phyloP scores from a whole-genome alignment of 2,329 filamentous ascomycete genomes.

The Phialophora macrospora region DNA sequence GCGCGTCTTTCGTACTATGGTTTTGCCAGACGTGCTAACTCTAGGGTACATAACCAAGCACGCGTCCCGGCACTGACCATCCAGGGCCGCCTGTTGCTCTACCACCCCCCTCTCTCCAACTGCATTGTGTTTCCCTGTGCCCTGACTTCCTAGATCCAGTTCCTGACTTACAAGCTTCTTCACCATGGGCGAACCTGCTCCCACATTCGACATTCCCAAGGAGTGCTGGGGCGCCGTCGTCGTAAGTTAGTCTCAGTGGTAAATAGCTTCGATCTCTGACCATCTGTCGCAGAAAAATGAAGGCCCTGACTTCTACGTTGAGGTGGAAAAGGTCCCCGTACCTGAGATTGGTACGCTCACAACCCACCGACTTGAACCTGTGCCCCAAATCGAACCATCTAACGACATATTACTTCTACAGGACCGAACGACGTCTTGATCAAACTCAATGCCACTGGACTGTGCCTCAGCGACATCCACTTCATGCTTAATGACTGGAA shows the following conservation, averaged over 20 bases:
- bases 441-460: constrained; percentile 62
- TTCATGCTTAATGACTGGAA: constrained; percentile 62
- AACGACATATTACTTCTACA: constrained; percentile 34
- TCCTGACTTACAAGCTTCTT: constrained; percentile 4
- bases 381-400: neutral
- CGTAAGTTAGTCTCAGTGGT: constrained; percentile 21
- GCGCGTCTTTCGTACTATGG: neutral
- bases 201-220: constrained; percentile 39
- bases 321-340: constrained; percentile 39
- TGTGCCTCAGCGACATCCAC: constrained; percentile 64
- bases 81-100: neutral
- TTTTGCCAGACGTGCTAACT: neutral
- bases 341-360: constrained; percentile 36
- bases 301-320: constrained; percentile 38
- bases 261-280: constrained; percentile 3
- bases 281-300: constrained; percentile 33
- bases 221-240: constrained; percentile 37
- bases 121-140: neutral
- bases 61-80: neutral
- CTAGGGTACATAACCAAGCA: neutral
- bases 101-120: neutral
- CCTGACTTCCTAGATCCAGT: neutral
- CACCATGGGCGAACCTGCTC: constrained; percentile 31
- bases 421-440: constrained; percentile 62
- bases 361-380: neutral